Evolutionary conservation across 2,329 filamentous ascomycete species (phyloP), one percentile per base, ranked within the genome.

Genomic region (Neurospora crassa): DNA sequence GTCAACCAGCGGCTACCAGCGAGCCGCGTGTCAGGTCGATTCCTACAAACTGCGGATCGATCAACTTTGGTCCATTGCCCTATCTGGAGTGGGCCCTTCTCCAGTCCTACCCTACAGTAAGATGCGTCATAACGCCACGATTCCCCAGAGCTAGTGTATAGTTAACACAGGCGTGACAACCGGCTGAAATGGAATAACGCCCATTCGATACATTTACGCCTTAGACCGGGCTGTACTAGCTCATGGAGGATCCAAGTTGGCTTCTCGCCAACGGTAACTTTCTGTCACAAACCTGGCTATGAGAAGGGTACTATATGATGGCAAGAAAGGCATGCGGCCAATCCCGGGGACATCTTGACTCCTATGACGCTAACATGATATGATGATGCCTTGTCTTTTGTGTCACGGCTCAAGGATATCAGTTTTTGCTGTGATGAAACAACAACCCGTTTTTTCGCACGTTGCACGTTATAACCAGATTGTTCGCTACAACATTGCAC

Each of bases 1-100:
- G 59, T 42, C 47, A 24, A 41, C 24, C 70, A 68, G 68, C 71
- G 59, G 69, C 67, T 69, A 67, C 71, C 53, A 59, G 70, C 20
- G 34, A 69, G 70, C 74, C 73, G 74, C 74, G 69, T 74, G 73
- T 74, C 74, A 74, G 18, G 72, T 67, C 72, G 70, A 73, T 45
- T 63, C 18, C 67, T 53, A 42, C 67, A 37, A 40, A 29, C 69
- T 72, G 72, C 71, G 73, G 20, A 68, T 69, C 67, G 70, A 71
- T 73, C 71, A 41, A 68, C 72, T 59, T 24, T 69, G 29, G 29
- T 29, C 24, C 24, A 29, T 68, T 37, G 45, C 59, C 63, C 69
- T 69, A 71, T 69, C 41, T 42, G 40, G 40, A 43, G 42, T 42
- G 68, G 53, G 16, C 24, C 53, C 24, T 63, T 29, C 29, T 29